Evolutionary conservation across 2,329 filamentous ascomycete species (phyloP), one percentile per base, ranked within the genome.

Genomic region (Aphanoascus verrucosus): DNA sequence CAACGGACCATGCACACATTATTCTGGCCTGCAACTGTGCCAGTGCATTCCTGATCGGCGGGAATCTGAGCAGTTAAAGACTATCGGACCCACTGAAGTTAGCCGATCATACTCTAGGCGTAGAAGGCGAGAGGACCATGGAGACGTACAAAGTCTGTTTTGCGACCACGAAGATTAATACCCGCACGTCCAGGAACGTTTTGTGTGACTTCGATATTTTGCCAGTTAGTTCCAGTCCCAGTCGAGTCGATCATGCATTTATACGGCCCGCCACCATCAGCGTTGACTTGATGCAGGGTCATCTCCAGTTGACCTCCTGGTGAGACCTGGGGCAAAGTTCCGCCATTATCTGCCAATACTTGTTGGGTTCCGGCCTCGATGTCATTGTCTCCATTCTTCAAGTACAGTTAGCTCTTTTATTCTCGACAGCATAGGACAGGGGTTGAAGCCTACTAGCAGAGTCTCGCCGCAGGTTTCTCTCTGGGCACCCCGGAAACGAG

Each of bases 261-360:
- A 67, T 82, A 84, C 1, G 81, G 81, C 9, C 82, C 82, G 55
- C 78, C 82, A 55, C 82, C 82, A 59, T 85, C 82, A 37, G 73
- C 73, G 67, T 84, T 85, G 65, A 85, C 80, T 65, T 84, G 81
- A 69, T 84, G 82, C 8, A 84, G 71, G 1, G 80, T 84, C 74
- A 85, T 83, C 60, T 69, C 69, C 56, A 85, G 60, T 53, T 73
- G 60, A 54, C 82, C 82, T 47, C 81, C 81, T 0, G 71, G 61
- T 5, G 71, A 73, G 60, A 85, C 69, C 69, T 84, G 81, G 9
- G 82, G 80, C 20, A 85, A 76, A 35, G 62, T 64, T 55, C 67
- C 69, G 54, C 80, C 81, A 5, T 75, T 82, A 64, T 76, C 72
- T 55, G 72, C 71, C 71, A 84, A 74, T 66, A 84, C 80, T 41